Percentiles rank a stretch among this genome's conserved stretches.
phyloP scores from a whole-genome alignment of 768 basidiomycete genomes.

The Kwoniella pini region DNA sequence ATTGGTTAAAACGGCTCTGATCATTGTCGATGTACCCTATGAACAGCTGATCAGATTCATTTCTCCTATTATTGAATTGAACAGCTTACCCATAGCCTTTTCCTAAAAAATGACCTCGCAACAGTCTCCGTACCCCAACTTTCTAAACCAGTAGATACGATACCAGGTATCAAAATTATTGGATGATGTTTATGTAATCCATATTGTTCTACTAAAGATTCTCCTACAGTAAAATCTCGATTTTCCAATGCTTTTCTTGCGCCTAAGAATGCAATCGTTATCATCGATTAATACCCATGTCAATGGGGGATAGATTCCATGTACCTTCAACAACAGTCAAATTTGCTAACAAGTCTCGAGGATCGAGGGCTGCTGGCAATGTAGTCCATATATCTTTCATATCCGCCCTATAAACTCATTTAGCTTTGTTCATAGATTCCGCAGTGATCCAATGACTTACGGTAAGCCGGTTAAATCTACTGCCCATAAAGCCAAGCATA shows the following conservation, averaged over 20 bases:
- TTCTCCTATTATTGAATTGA: no score
- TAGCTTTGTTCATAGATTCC: background rate
- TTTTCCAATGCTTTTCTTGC: constrained; percentile 47
- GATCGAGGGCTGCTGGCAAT: constrained; percentile 40
- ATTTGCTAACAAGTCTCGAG: constrained; percentile 45
- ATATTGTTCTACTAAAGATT: constrained; percentile 36
- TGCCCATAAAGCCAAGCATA: constrained; percentile 28
- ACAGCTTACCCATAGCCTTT: constrained; percentile 66
- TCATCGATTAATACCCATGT: background rate
- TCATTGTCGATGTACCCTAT: constrained; percentile 53
- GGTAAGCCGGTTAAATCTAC: constrained; percentile 36
- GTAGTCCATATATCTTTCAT: constrained; percentile 41
- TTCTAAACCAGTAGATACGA: constrained; percentile 88
- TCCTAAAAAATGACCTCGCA: constrained; percentile 86
- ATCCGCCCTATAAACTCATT: constrained; percentile 25
- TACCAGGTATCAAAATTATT: constrained; percentile 82
- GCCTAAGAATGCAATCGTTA: constrained; percentile 14
- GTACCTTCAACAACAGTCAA: constrained; percentile 45
- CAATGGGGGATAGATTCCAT: background rate
- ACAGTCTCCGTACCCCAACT: constrained; percentile 90
- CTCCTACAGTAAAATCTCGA: constrained; percentile 52
- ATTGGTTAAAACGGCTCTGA: constrained; percentile 66
- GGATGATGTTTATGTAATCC: constrained; percentile 67
- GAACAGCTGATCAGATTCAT: no score
- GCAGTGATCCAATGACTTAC: constrained; percentile 16